These are phyloP conservation scores for Populus trichocarpa DNA, from an alignment of 441 rosid genomes.

Conservation along the genomic window DNA sequence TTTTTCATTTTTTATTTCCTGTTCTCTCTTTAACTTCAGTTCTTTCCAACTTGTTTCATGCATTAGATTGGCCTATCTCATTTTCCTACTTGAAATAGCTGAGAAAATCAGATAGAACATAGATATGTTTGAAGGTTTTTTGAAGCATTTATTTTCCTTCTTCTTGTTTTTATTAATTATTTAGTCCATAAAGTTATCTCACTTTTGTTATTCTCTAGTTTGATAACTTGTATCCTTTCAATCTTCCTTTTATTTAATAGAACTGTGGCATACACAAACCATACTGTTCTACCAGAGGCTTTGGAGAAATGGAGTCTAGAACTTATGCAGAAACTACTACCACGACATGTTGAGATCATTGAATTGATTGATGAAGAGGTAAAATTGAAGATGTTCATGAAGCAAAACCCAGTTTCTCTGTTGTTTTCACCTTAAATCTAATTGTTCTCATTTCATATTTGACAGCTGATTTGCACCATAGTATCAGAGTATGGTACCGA, in stretches of 20 bases:
- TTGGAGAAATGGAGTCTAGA: constrained; percentile 98
- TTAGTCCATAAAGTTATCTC: neutral
- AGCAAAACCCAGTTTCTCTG: constrained; percentile 6
- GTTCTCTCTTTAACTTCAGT: neutral
- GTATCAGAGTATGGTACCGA: constrained; percentile 65
- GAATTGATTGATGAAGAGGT: constrained; percentile 97
- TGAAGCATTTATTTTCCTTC: neutral
- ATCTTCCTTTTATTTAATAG: constrained; percentile 32
- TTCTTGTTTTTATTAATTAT: neutral
- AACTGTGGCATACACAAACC: constrained; percentile 96
- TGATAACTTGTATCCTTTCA: constrained; percentile 2
- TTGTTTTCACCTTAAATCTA: constrained; percentile 9
- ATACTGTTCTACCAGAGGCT: constrained; percentile 95
- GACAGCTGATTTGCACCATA: constrained; percentile 67
- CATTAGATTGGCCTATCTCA: neutral
- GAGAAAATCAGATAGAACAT: neutral
- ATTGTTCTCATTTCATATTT: constrained; percentile 13
- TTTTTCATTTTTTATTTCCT: neutral
- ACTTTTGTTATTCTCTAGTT: constrained; percentile 3
- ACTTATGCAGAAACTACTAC: constrained; percentile 80
- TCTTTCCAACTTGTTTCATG: neutral
- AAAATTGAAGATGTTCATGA: constrained; percentile 15
- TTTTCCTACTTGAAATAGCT: neutral
- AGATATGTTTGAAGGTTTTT: neutral
- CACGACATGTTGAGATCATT: constrained; percentile 88